These are phyloP conservation scores for Aspergillus sp. DNA, from an alignment of 2,329 filamentous ascomycete species.

Conservation along the genomic window DNA sequence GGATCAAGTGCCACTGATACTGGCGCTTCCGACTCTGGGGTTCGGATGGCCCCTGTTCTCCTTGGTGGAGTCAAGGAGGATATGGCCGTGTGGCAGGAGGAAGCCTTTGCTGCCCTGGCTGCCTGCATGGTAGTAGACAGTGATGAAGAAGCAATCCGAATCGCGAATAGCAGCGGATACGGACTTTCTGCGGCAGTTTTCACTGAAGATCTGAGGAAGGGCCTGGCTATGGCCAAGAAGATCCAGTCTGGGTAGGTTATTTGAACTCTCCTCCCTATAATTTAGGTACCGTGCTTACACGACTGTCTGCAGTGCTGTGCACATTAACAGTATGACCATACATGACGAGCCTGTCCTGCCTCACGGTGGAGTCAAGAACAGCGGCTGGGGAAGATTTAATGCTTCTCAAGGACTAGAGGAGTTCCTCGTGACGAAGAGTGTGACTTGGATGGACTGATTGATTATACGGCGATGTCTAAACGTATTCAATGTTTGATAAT, in stretches of 20 bases:
- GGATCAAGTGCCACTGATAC: slow-evolving; percentile 22
- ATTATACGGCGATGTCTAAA: not conserved
- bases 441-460: slow-evolving; percentile 59
- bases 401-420: slow-evolving; percentile 59
- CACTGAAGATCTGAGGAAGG: slow-evolving; percentile 66
- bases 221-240: slow-evolving; percentile 60
- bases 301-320: slow-evolving; percentile 48
- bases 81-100: slow-evolving; percentile 75
- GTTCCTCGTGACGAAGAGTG: slow-evolving; percentile 65
- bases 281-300: not conserved
- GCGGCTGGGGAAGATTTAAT: slow-evolving; percentile 65
- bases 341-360: slow-evolving; percentile 66
- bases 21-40: slow-evolving; percentile 22
- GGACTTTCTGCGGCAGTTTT: slow-evolving; percentile 74
- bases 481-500: not conserved
- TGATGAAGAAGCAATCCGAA: slow-evolving; percentile 67
- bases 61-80: slow-evolving; percentile 66
- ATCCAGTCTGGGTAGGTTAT: slow-evolving; percentile 65
- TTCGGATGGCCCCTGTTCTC: slow-evolving; percentile 66
- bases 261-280: slow-evolving; percentile 27
- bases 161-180: slow-evolving; percentile 81
- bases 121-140: slow-evolving; percentile 66
- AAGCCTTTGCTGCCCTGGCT: slow-evolving; percentile 76
- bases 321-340: slow-evolving; percentile 68
- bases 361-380: slow-evolving; percentile 66